phyloP scores from a whole-genome alignment of 2,329 filamentous ascomycete species.

The Cephalotrichum gorgonifer region DNA sequence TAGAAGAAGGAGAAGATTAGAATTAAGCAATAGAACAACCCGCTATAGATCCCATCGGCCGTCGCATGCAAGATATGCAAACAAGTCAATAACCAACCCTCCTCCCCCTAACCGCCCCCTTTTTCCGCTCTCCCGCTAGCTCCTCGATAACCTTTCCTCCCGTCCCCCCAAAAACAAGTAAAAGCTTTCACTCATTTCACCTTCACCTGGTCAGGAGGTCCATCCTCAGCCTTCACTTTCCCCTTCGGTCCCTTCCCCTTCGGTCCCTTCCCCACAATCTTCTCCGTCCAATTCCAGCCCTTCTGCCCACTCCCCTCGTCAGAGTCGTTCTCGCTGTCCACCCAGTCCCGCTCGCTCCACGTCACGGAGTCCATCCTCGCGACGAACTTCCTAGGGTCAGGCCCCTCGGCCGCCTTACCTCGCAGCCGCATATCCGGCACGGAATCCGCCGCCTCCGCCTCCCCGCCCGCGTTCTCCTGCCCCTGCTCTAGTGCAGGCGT shows the following conservation, averaged over 20 bases:
- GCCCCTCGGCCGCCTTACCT: not conserved
- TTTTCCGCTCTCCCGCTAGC: too few species aligned
- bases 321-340: slow-evolving; percentile 36
- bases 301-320: not conserved
- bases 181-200: too few species aligned
- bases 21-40: too few species aligned
- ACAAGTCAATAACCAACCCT: too few species aligned
- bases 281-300: slow-evolving; percentile 43
- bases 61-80: too few species aligned
- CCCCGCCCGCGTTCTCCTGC: slow-evolving; percentile 47
- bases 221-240: not conserved
- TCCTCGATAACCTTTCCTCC: too few species aligned
- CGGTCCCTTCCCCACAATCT: slow-evolving; percentile 34
- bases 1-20: too few species aligned
- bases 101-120: too few species aligned
- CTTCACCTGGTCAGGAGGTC: too few species aligned
- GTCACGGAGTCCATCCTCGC: slow-evolving; percentile 41
- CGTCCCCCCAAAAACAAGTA: not conserved
- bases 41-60: too few species aligned
- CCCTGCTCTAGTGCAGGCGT: slow-evolving; percentile 53
- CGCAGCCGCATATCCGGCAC: not conserved
- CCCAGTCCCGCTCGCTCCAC: slow-evolving; percentile 59
- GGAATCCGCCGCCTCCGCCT: slow-evolving; percentile 5
- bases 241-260: not conserved
- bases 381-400: slow-evolving; percentile 2